A percentile compares a stretch with the other conserved stretches of the same genome.
phyloP scores from a whole-genome alignment of 768 basidiomycete genomes.

The Lentinula sp. region DNA sequence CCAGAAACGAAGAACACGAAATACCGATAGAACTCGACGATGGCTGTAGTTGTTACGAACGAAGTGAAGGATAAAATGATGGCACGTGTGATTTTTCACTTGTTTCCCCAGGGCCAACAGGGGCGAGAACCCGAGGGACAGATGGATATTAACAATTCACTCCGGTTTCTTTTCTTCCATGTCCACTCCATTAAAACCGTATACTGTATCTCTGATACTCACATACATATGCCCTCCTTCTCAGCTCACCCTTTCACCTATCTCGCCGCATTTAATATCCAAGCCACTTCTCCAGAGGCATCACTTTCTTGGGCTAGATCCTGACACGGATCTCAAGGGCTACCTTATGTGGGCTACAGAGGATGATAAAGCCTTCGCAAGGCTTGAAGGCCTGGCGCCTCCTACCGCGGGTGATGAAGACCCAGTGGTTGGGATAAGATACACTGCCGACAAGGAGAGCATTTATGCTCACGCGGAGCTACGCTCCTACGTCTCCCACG shows the following conservation, averaged over 20 bases:
- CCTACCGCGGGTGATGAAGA: conserved; percentile 13
- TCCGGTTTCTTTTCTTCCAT: not conserved
- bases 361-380: conserved; percentile 27
- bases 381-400: conserved; percentile 44
- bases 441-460: conserved; percentile 39
- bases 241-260: conserved; percentile 30
- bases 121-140: not conserved
- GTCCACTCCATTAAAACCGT: conserved; percentile 19
- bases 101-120: not conserved
- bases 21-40: not conserved
- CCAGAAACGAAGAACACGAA: not conserved
- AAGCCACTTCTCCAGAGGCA: conserved; percentile 56
- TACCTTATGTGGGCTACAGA: conserved; percentile 67
- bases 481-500: conserved; percentile 21
- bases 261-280: conserved; percentile 61
- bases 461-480: conserved; percentile 45
- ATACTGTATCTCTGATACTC: conserved; percentile 41
- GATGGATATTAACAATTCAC: not conserved
- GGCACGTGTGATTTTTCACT: not conserved
- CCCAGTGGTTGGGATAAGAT: conserved; percentile 13
- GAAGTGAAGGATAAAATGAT: conserved; percentile 18
- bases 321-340: conserved; percentile 34
- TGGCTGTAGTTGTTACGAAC: conserved; percentile 22
- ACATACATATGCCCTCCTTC: conserved; percentile 52
- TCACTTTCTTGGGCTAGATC: conserved; percentile 51